These are phyloP conservation scores for Aspergillus udagawae DNA, from an alignment of 2,329 filamentous ascomycete genomes.

Conservation along the genomic window DNA sequence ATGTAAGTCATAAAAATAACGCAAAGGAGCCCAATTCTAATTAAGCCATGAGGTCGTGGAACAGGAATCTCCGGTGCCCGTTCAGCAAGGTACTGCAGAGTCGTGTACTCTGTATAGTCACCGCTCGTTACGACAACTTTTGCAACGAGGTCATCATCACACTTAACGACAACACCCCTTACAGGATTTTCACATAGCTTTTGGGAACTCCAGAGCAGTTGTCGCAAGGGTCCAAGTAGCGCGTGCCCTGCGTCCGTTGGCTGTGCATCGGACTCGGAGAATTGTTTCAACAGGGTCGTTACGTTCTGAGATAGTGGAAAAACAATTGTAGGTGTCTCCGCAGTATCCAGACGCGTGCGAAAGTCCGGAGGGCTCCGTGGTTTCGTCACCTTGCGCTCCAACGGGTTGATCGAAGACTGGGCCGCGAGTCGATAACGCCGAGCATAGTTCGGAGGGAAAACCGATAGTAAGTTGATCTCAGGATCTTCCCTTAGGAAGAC, in stretches of 20 bases:
- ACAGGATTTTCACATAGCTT: slow-evolving; percentile 19
- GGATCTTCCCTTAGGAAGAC: slow-evolving; percentile 11
- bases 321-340: slow-evolving; percentile 17
- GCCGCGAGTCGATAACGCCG: slow-evolving; percentile 18
- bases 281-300: slow-evolving; percentile 10
- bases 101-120: slow-evolving; percentile 24
- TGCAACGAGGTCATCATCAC: slow-evolving; percentile 16
- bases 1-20: slow-evolving; percentile 29
- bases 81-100: slow-evolving; percentile 22
- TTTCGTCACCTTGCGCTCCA: slow-evolving; percentile 1
- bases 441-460: slow-evolving; percentile 18
- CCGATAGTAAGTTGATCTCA: slow-evolving; percentile 18
- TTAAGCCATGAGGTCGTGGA: slow-evolving; percentile 25
- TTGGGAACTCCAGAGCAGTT: slow-evolving; percentile 18
- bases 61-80: slow-evolving; percentile 22
- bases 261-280: not conserved
- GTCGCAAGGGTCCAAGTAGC: slow-evolving; percentile 14
- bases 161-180: slow-evolving; percentile 22
- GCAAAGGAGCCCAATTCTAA: slow-evolving; percentile 18
- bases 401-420: slow-evolving; percentile 1
- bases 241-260: slow-evolving; percentile 5
- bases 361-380: slow-evolving; percentile 13
- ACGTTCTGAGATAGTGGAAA: slow-evolving; percentile 21
- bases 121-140: slow-evolving; percentile 16
- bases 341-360: slow-evolving; percentile 17